Percentiles rank a stretch among this genome's conserved stretches.
Evolutionary conservation across 1,284 basidiomycete genomes (phyloP).

Genomic region (Moesziomyces globuligerus): DNA sequence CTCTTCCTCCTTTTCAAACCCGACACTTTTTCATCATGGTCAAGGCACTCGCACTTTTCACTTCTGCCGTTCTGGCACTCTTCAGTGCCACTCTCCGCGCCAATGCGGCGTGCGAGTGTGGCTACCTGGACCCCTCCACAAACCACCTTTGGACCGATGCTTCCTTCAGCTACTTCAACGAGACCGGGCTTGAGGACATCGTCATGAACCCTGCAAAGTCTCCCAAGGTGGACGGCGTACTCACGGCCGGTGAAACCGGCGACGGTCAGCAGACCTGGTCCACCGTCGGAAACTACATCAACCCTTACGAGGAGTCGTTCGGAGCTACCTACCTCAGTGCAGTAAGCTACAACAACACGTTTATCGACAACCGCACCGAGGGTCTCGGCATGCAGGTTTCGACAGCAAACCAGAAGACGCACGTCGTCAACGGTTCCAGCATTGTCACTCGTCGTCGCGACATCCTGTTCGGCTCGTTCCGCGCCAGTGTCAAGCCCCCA

Average conservation of each 20-base stretch:
- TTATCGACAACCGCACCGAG: slow-evolving; percentile 34
- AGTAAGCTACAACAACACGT: slow-evolving; percentile 52
- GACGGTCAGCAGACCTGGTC: slow-evolving; percentile 50
- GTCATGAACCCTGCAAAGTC: slow-evolving; percentile 42
- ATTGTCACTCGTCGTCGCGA: slow-evolving; percentile 53
- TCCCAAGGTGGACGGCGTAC: slow-evolving; percentile 31
- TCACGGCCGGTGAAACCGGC: slow-evolving; percentile 38
- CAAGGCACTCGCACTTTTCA: slow-evolving; percentile 16
- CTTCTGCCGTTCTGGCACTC: slow-evolving; percentile 29
- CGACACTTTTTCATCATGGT: slow-evolving; percentile 14
- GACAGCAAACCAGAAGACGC: slow-evolving; percentile 33
- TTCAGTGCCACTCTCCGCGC: slow-evolving; percentile 24
- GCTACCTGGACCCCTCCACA: slow-evolving; percentile 55
- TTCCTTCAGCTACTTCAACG: slow-evolving; percentile 60
- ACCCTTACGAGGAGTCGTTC: slow-evolving; percentile 54
- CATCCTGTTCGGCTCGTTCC: slow-evolving; percentile 58
- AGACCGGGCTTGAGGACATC: slow-evolving; percentile 46
- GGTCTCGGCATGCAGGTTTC: slow-evolving; percentile 54
- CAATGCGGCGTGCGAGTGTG: slow-evolving; percentile 50
- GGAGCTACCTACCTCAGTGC: slow-evolving; percentile 48
- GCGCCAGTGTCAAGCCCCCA: slow-evolving; percentile 47
- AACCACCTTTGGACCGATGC: slow-evolving; percentile 59
- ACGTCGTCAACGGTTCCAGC: slow-evolving; percentile 45
- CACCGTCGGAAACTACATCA: slow-evolving; percentile 39
- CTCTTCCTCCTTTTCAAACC: not conserved